Conservation (phyloP, 495 filamentous ascomycete genomes). For the Filosporella fistucella region DNA sequence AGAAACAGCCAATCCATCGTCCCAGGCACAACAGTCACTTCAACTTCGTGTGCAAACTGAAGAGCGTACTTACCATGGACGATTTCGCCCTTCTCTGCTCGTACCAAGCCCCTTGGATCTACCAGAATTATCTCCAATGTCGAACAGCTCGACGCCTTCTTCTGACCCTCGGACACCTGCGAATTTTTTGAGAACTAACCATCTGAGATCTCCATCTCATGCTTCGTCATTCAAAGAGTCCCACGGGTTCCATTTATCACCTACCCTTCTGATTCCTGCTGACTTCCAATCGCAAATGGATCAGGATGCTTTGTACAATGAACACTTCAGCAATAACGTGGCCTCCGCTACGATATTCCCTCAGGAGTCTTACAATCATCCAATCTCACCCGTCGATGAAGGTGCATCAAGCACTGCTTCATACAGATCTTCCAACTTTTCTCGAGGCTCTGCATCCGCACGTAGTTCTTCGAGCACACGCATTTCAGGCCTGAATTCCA, state of each 20-base stretch:
- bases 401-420: slow-evolving; percentile 19
- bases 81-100: slow-evolving; percentile 30
- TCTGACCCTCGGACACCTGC: slow-evolving; percentile 20
- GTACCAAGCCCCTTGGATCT: slow-evolving; percentile 37
- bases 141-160: slow-evolving; percentile 12
- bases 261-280: slow-evolving; percentile 47
- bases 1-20: slow-evolving; percentile 24
- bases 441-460: slow-evolving; percentile 18
- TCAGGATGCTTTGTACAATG: slow-evolving; percentile 18
- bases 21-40: slow-evolving; percentile 6
- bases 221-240: slow-evolving; percentile 49
- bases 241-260: slow-evolving; percentile 49
- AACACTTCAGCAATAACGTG: slow-evolving; percentile 11
- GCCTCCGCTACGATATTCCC: slow-evolving; percentile 12
- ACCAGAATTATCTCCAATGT: slow-evolving; percentile 34
- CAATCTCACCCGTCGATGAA: slow-evolving; percentile 21
- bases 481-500: slow-evolving; percentile 12
- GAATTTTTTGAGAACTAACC: slow-evolving; percentile 20
- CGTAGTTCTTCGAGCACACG: slow-evolving; percentile 19
- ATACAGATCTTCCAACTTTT: slow-evolving; percentile 22
- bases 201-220: slow-evolving; percentile 31
- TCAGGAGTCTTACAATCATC: slow-evolving; percentile 11
- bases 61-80: slow-evolving; percentile 20
- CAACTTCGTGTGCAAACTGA: slow-evolving; percentile 20
- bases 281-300: slow-evolving; percentile 25